Percentiles rank a stretch among this genome's conserved stretches.
These are phyloP conservation scores for Lippia alba DNA, from an alignment of 305 asterid genomes.

Conservation along the genomic window DNA sequence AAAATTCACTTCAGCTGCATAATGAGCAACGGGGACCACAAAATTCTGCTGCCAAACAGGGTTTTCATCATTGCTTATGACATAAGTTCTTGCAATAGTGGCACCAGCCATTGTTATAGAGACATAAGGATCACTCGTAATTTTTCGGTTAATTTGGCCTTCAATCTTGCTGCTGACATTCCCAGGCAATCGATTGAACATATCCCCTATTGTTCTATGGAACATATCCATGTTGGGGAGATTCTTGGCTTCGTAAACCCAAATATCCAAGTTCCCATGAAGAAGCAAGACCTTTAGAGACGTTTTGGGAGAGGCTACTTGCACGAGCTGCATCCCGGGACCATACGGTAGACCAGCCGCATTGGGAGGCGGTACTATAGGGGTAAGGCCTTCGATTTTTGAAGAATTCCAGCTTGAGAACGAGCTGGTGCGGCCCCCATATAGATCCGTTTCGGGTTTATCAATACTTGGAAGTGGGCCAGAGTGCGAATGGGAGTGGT, in stretches of 20 bases:
- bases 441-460: slow-evolving; percentile 44
- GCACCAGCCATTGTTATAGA: slow-evolving; percentile 70
- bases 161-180: slow-evolving; percentile 72
- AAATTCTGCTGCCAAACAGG: slow-evolving; percentile 97
- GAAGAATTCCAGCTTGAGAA: slow-evolving; percentile 63
- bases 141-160: slow-evolving; percentile 75
- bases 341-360: slow-evolving; percentile 37
- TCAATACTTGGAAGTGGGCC: slow-evolving; percentile 57
- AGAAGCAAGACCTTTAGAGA: slow-evolving; percentile 76
- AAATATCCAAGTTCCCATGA: slow-evolving; percentile 93
- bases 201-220: slow-evolving; percentile 90
- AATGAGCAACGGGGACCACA: slow-evolving; percentile 87
- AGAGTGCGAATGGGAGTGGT: slow-evolving; percentile 39
- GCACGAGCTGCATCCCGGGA: slow-evolving; percentile 65
- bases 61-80: slow-evolving; percentile 78
- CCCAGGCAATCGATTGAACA: slow-evolving; percentile 81
- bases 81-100: slow-evolving; percentile 84
- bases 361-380: slow-evolving; percentile 36
- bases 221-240: slow-evolving; percentile 99
- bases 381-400: slow-evolving; percentile 35
- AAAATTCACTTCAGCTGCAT: slow-evolving; percentile 79
- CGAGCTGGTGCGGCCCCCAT: slow-evolving; percentile 57
- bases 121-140: slow-evolving; percentile 97
- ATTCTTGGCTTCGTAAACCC: slow-evolving; percentile 87
- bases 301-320: slow-evolving; percentile 54